A percentile compares a stretch with the other conserved stretches of the same genome.
Evolutionary conservation across 2,329 filamentous ascomycete genomes (phyloP).

Genomic region (Colletotrichum sp.): DNA sequence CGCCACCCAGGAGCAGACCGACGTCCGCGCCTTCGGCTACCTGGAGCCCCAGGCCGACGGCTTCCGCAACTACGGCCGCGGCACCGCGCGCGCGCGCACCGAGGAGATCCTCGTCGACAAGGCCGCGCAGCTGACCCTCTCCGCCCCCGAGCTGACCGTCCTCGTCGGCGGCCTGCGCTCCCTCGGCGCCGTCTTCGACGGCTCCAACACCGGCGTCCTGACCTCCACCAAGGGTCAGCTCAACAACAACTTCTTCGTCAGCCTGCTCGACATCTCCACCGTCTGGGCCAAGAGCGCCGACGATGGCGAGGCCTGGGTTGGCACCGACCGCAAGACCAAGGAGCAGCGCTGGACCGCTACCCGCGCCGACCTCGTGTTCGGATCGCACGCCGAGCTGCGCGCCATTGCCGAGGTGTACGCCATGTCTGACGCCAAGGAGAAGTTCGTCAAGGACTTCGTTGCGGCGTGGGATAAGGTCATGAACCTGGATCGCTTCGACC

Average conservation of each 20-base stretch:
- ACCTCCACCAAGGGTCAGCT: slow-evolving; percentile 71
- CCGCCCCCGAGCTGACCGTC: slow-evolving; percentile 73
- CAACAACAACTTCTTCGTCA: slow-evolving; percentile 84
- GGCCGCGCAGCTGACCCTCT: slow-evolving; percentile 73
- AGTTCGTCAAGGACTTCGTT: slow-evolving; percentile 76
- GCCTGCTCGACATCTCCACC: slow-evolving; percentile 72
- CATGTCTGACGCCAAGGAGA: slow-evolving; percentile 61
- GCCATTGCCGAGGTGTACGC: slow-evolving; percentile 75
- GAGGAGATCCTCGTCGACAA: slow-evolving; percentile 77
- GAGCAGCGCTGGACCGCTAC: slow-evolving; percentile 72
- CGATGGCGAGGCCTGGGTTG: slow-evolving; percentile 65
- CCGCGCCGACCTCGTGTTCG: slow-evolving; percentile 73
- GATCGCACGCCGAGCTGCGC: slow-evolving; percentile 75
- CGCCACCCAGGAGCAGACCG: slow-evolving; percentile 75
- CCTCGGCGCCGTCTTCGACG: slow-evolving; percentile 74
- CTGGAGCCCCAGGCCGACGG: slow-evolving; percentile 74
- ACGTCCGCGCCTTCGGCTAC: slow-evolving; percentile 65
- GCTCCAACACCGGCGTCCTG: slow-evolving; percentile 70
- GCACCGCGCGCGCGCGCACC: slow-evolving; percentile 62
- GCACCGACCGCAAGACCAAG: slow-evolving; percentile 69
- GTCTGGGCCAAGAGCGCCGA: slow-evolving; percentile 56
- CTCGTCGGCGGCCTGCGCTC: slow-evolving; percentile 75
- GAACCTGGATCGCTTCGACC: slow-evolving; percentile 75
- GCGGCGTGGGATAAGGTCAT: slow-evolving; percentile 77
- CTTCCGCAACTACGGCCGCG: slow-evolving; percentile 80